These are phyloP conservation scores for Phytopythium vexans DNA, from an alignment of 352 stramenopile genomes.

Conservation along the genomic window DNA sequence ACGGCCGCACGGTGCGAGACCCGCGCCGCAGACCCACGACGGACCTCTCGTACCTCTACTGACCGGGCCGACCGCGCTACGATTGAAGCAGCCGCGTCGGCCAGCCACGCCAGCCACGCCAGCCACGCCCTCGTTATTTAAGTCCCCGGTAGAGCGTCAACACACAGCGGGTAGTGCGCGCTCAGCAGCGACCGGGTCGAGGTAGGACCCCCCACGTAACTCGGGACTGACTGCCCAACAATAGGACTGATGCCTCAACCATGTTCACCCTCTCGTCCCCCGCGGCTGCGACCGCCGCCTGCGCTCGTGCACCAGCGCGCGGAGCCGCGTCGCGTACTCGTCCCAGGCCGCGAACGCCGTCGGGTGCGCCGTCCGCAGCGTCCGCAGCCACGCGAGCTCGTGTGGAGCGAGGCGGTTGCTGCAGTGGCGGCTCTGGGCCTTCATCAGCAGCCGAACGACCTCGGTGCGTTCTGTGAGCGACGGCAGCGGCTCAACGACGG, in stretches of 20 bases:
- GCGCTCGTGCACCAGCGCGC: slow-evolving; percentile 15
- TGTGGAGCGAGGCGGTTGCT: slow-evolving; percentile 19
- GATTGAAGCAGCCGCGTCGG: background rate
- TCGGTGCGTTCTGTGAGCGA: slow-evolving; percentile 15
- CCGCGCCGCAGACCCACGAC: too few relatives aligned
- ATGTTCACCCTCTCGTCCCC: background rate
- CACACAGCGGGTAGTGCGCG: slow-evolving; percentile 7
- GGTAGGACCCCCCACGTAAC: background rate
- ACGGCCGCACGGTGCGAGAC: too few relatives aligned
- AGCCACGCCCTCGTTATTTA: background rate
- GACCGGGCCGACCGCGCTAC: background rate
- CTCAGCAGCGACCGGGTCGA: slow-evolving; percentile 3
- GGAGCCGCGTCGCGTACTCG: slow-evolving; percentile 20
- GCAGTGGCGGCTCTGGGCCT: slow-evolving; percentile 27
- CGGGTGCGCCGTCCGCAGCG: slow-evolving; percentile 4
- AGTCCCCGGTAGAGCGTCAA: slow-evolving; percentile 9
- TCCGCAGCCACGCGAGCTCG: slow-evolving; percentile 15
- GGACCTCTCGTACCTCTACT: slow-evolving; percentile 13
- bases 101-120: slow-evolving; percentile 3
- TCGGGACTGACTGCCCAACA: too few relatives aligned
- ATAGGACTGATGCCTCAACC: too few relatives aligned
- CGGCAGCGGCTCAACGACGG: background rate
- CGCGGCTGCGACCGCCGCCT: slow-evolving; percentile 1
- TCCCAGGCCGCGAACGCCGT: slow-evolving; percentile 18
- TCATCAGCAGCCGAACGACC: slow-evolving; percentile 41